Percentiles rank a stretch among this genome's conserved stretches.
Conservation (phyloP, 805 yeast species). For the Hanseniaspora osmophila region DNA sequence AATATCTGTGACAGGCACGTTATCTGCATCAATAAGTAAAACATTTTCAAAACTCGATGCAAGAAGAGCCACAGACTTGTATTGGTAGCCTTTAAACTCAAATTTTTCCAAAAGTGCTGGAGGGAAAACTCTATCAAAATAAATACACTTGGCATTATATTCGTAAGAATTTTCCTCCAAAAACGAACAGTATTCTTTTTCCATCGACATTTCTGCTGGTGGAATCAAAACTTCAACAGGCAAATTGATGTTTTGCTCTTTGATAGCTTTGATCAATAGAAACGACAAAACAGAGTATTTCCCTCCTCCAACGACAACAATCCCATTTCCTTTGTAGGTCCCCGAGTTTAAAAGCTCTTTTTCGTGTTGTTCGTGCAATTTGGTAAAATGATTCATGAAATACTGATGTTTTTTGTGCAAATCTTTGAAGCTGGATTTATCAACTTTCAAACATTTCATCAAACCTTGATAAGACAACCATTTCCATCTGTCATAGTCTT, state of each 20-base stretch:
- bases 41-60: slow-evolving; percentile 67
- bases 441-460: not conserved
- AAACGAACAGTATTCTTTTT: slow-evolving; percentile 51
- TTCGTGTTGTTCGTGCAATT: not conserved
- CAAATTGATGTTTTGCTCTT: slow-evolving; percentile 50
- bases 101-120: slow-evolving; percentile 28
- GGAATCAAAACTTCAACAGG: slow-evolving; percentile 82
- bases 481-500: not conserved
- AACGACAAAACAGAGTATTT: slow-evolving; percentile 50
- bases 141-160: slow-evolving; percentile 47
- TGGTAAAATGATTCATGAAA: slow-evolving; percentile 11
- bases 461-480: not conserved
- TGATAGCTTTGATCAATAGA: slow-evolving; percentile 35
- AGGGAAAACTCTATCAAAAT: slow-evolving; percentile 37
- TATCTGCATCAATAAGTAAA: slow-evolving; percentile 64
- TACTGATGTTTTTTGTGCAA: not conserved
- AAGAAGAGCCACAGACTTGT: slow-evolving; percentile 56
- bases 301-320: slow-evolving; percentile 67
- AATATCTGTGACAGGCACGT: slow-evolving; percentile 36
- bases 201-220: slow-evolving; percentile 44
- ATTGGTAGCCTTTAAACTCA: slow-evolving; percentile 42
- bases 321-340: slow-evolving; percentile 34
- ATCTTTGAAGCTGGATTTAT: not conserved
- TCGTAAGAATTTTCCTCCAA: slow-evolving; percentile 39
- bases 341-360: not conserved